These are phyloP conservation scores for Isatis tinctoria DNA, from an alignment of 345 rosid species.

Conservation along the genomic window DNA sequence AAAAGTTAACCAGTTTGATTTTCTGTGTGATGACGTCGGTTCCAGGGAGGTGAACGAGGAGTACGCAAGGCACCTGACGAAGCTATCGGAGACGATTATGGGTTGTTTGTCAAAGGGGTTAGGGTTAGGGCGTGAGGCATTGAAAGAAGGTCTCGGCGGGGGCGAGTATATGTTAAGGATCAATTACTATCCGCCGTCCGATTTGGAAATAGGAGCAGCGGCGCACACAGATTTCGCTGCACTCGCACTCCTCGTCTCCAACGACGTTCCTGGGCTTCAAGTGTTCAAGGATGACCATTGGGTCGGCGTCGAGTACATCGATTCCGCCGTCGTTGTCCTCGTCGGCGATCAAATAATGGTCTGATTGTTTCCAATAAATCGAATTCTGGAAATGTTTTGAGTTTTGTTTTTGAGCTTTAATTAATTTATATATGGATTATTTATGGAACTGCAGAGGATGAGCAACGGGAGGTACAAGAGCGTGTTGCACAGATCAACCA, in stretches of 20 bases:
- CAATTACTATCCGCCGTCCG: background rate
- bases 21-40: background rate
- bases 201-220: background rate
- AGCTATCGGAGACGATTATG: background rate
- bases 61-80: background rate
- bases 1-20: background rate
- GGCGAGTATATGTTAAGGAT: background rate
- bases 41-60: background rate
- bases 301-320: background rate
- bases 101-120: conserved; percentile 10
- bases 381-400: background rate
- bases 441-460: background rate
- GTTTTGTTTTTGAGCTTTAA: background rate
- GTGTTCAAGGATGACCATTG: background rate
- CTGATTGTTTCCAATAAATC: background rate
- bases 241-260: background rate
- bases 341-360: conserved; percentile 6
- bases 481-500: background rate
- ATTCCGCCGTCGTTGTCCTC: background rate
- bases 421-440: background rate
- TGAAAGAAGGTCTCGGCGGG: background rate
- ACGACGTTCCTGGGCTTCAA: background rate
- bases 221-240: background rate
- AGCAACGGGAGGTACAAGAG: conserved; percentile 5
- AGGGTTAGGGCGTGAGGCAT: background rate